Conservation (phyloP, 2,329 filamentous ascomycete species). For the Sporothrix variecibatus region DNA sequence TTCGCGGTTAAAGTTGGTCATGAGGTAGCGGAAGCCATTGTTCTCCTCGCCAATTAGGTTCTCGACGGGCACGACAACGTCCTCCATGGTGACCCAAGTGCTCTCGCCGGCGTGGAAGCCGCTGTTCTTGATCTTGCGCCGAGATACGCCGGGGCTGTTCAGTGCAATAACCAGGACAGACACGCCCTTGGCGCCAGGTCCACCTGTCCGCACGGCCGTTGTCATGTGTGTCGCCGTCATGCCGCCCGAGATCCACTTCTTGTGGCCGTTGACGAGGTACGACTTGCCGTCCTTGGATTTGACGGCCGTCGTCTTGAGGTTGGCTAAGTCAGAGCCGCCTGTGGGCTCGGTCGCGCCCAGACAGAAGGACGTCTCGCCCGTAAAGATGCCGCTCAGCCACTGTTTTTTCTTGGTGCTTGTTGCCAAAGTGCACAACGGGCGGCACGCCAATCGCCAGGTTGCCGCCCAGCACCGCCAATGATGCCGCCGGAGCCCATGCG, state of each 20-base stretch:
- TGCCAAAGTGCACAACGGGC: slow-evolving; percentile 65
- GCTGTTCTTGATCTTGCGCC: slow-evolving; percentile 61
- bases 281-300: slow-evolving; percentile 46
- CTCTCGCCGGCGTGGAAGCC: slow-evolving; percentile 66
- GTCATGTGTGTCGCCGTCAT: slow-evolving; percentile 63
- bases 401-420: slow-evolving; percentile 58
- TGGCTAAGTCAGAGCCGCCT: slow-evolving; percentile 65
- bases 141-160: slow-evolving; percentile 50
- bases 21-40: slow-evolving; percentile 58
- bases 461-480: slow-evolving; percentile 57
- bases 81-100: slow-evolving; percentile 57
- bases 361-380: slow-evolving; percentile 61
- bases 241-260: slow-evolving; percentile 69
- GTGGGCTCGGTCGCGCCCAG: slow-evolving; percentile 65
- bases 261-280: slow-evolving; percentile 66
- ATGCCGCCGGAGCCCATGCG: slow-evolving; percentile 57
- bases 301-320: slow-evolving; percentile 61
- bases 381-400: slow-evolving; percentile 62
- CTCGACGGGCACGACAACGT: slow-evolving; percentile 55
- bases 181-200: slow-evolving; percentile 54
- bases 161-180: slow-evolving; percentile 61
- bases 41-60: slow-evolving; percentile 58
- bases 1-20: slow-evolving; percentile 63
- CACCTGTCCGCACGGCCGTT: slow-evolving; percentile 62
- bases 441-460: slow-evolving; percentile 65